Evolutionary conservation across 2,329 filamentous ascomycete genomes (phyloP), one percentile per base, ranked within the genome.

Genomic region (Ceratocystis alfenasii): DNA sequence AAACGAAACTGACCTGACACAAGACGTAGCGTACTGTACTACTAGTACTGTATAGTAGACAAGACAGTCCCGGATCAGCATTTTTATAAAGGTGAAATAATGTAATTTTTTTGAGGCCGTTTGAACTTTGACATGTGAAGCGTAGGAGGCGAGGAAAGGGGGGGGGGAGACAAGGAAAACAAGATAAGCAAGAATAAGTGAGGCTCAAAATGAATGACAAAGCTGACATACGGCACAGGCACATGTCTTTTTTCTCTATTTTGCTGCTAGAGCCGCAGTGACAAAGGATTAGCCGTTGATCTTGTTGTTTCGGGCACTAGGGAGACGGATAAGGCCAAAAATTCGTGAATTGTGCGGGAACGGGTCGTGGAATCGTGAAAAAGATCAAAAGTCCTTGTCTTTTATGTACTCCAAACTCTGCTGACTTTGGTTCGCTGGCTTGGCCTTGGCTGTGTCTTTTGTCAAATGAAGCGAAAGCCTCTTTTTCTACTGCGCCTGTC

Each of bases 1-100:
- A 59, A 59, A 59, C 53, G 53, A 59, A 59, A 59, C 53, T 33
- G 7, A 7, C 53, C 53, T 59, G 53, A 59, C 33, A 59, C 53
- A 33, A 30, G 17, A 30, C 36, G 5, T 17, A 17, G 15, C 48
- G 15, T 30, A 59, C 53, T 59, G 53, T 59, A 17, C 25, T 6
- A 59, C 53, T 59, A 5, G 28, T 20, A 59, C 28, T 6, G 28
- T 33, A 59, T n/a, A 6, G 25, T 28, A 28, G 15, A 57, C 53
- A 28, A 33, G 8, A 57, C 15, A 30, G 25, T 59, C 25, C 53
- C 53, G n/a, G 28, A 59, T 33, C 15, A 57, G 25, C 53, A 59
- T 59, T 36, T 57, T 12, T 6, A 36, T 30, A 20, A 30, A 7
- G 53, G 17, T 30, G 22, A 5, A 20, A 57, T 57, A 57, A 10